Conservation (phyloP, 495 filamentous ascomycete species). For the Choiromyces venosus region DNA sequence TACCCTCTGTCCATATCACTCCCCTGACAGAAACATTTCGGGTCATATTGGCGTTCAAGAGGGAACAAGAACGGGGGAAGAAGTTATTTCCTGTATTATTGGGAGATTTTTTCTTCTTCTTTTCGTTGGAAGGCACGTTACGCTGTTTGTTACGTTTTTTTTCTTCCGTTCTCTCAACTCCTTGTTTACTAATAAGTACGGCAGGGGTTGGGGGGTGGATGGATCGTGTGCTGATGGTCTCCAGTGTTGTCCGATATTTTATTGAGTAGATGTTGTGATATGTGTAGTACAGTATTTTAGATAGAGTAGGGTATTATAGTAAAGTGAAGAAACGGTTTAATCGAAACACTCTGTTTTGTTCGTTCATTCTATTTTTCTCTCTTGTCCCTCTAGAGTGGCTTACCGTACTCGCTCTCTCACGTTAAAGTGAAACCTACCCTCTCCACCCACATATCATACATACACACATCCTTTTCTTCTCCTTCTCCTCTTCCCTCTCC, state of each 20-base stretch:
- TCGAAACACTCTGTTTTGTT: background rate
- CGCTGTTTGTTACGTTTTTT: constrained; percentile 23
- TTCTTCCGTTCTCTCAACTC: too few relatives aligned
- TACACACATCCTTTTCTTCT: background rate
- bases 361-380: background rate
- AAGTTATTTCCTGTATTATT: constrained; percentile 3
- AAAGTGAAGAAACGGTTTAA: background rate
- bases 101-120: too few relatives aligned
- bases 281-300: too few relatives aligned
- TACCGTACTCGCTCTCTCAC: background rate
- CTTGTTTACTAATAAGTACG: too few relatives aligned
- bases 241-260: constrained; percentile 34
- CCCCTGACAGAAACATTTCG: constrained; percentile 14
- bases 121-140: constrained; percentile 29
- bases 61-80: constrained; percentile 15
- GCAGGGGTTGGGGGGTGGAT: background rate
- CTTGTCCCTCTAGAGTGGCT: background rate
- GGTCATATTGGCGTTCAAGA: constrained; percentile 43
- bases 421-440: background rate
- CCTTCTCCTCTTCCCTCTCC: background rate
- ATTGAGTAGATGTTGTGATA: background rate
- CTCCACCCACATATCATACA: too few relatives aligned
- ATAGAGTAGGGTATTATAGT: too few relatives aligned
- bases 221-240: constrained; percentile 24
- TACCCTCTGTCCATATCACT: constrained; percentile 19